These are phyloP conservation scores for Cucurbitaria berberidis DNA, from an alignment of 2,329 filamentous ascomycete genomes.

Conservation along the genomic window DNA sequence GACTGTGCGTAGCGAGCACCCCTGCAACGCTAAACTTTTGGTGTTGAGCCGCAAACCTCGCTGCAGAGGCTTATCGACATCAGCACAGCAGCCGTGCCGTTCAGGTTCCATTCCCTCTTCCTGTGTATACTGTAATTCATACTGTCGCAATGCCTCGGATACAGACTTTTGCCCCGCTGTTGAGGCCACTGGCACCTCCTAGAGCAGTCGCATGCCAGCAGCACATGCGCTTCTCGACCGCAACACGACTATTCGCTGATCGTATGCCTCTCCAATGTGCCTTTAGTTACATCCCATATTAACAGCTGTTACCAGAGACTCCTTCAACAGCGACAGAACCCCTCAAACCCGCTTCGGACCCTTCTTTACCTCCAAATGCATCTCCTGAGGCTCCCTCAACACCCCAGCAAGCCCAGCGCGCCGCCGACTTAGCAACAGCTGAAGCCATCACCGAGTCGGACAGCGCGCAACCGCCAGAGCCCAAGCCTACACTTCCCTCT, in stretches of 20 bases:
- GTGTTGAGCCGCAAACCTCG: constrained; percentile 35
- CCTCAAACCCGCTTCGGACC: constrained; percentile 31
- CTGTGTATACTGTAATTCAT: neutral
- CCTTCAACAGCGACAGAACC: constrained; percentile 28
- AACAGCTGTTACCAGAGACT: neutral
- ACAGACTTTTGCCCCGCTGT: constrained; percentile 47
- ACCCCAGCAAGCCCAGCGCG: constrained; percentile 35
- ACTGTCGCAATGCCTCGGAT: constrained; percentile 41
- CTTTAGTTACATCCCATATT: neutral
- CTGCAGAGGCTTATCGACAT: constrained; percentile 10
- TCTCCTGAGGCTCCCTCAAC: constrained; percentile 40
- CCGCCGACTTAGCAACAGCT: constrained; percentile 41
- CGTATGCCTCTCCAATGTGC: constrained; percentile 21
- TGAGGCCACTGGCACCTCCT: constrained; percentile 50
- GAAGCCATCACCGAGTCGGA: constrained; percentile 44
- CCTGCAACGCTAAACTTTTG: constrained; percentile 46
- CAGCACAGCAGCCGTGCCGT: neutral
- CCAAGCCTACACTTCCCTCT: constrained; percentile 32
- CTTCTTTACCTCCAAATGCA: constrained; percentile 23
- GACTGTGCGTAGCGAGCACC: constrained; percentile 46
- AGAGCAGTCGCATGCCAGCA: constrained; percentile 45
- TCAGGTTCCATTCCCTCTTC: neutral
- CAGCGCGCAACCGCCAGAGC: constrained; percentile 34
- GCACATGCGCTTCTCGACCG: constrained; percentile 51
- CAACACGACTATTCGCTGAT: constrained; percentile 33